Evolutionary conservation across 2,329 filamentous ascomycete genomes (phyloP), one percentile per base, ranked within the genome.

Genomic region (Cladosporium sp.): DNA sequence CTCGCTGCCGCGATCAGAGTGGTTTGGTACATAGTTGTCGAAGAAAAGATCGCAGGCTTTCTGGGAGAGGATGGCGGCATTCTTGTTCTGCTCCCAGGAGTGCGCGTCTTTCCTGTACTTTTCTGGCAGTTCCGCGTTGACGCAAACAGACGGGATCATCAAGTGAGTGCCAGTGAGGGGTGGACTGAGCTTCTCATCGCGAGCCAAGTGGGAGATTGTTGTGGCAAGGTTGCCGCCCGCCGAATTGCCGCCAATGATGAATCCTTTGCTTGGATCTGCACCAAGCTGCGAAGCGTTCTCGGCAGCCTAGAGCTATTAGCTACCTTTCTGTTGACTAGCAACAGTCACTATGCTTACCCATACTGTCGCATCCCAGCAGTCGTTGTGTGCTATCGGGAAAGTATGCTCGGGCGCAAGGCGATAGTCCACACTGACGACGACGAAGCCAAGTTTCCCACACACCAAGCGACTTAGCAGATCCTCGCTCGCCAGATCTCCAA

Each of bases 151-250:
- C 1, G 81, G 81, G 1, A 83, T 81, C 58, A 82, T 79, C 34
- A 84, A 79, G 32, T 81, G 79, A 13, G 80, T 70, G 0, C 82
- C 82, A 0, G 82, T 84, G 11, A 85, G 71, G 0, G 75, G 75
- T 0, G 81, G 80, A 0, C 71, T 67, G 6, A 83, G 71, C 0
- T 74, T 73, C 39, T 79, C 77, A 62, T 81, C 79, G 3, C 78
- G 76, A 5, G 80, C 77, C 0, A 80, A 68, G 61, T 84, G 79
- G 0, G 81, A 76, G 0, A 85, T 76, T 0, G 80, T 80, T 0
- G 80, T 79, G 0, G 82, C 77, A 64, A 85, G 79, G 69, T 84
- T 85, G n/a, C 80, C 84, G 4, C 83, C 83, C 0, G 83, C 83
- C 1, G 80, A 83, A 5, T 79, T 81, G 21, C 84, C 84, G 10